Conservation (phyloP, 441 rosid genomes). For the Eutrema salsugineum region DNA sequence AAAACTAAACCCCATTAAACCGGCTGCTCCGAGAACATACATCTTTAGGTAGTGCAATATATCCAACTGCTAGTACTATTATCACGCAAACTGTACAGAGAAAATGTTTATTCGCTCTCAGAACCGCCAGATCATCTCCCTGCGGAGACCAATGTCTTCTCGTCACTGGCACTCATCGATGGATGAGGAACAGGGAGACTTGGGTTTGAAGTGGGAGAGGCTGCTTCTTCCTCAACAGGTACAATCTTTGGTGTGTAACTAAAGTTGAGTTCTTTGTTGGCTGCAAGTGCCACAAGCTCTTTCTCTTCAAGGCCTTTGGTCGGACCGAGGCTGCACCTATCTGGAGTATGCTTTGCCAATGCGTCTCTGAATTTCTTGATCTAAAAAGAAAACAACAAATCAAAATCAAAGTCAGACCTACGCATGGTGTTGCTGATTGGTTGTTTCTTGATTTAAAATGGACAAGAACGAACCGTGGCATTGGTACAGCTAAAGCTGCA, state of each 20-base stretch:
- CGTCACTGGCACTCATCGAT: slow-evolving; percentile 25
- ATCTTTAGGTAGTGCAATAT: slow-evolving; percentile 6
- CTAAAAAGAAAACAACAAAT: slow-evolving; percentile 28
- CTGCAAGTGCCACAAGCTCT: slow-evolving; percentile 81
- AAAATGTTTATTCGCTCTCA: slow-evolving; percentile 1
- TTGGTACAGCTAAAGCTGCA: slow-evolving; percentile 97
- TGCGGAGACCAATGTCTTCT: slow-evolving; percentile 47
- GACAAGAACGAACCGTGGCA: slow-evolving; percentile 68
- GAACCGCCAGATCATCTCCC: slow-evolving; percentile 51
- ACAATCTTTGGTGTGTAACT: slow-evolving; percentile 44
- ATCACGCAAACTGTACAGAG: slow-evolving; percentile 48
- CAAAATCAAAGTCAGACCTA: background rate
- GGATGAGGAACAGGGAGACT: slow-evolving; percentile 29
- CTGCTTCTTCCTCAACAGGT: slow-evolving; percentile 21
- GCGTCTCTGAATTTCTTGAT: slow-evolving; percentile 94
- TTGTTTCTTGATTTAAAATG: background rate
- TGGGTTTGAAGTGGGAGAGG: slow-evolving; percentile 14
- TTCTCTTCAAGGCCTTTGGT: slow-evolving; percentile 88
- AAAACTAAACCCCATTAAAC: slow-evolving; percentile 27
- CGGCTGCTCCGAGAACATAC: slow-evolving; percentile 16
- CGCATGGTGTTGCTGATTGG: background rate
- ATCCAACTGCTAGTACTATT: slow-evolving; percentile 14
- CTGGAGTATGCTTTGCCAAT: slow-evolving; percentile 72
- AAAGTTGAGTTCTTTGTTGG: slow-evolving; percentile 77
- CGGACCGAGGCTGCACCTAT: slow-evolving; percentile 75